Evolutionary conservation across 441 rosid species (phyloP), one percentile per base, ranked within the genome.

Genomic region (Erodium moschatum): DNA sequence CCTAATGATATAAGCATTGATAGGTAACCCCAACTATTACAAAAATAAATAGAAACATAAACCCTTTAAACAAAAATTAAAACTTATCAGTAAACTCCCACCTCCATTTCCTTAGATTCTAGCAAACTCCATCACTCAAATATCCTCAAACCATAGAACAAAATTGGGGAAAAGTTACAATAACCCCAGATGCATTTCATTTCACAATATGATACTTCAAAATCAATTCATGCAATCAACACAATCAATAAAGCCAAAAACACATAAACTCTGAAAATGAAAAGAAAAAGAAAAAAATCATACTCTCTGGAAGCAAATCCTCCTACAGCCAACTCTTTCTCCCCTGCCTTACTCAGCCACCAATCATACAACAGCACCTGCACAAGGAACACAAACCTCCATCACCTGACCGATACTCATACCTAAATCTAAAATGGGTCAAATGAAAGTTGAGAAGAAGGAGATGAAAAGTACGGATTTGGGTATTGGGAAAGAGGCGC

Each of bases 261-360:
- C 18, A 19, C 61, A 4, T 19, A 44, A 11, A 31, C 15, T 2
- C 67, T 24, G 0, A 19, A 38, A 15, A 16, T 13, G 9, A 58
- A 31, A n/a, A 65, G 2, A 4, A 6, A 24, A 38, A 13, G 24
- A 1, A 4, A 6, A 24, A 38, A 13, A 24, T 19, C 29, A 66
- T 76, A 84, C 86, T 75, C 81, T 75, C 80, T 76, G n/a, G 66
- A 66, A 74, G 87, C 88, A 75, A 82, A 74, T 6, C 89, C 96
- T 64, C 76, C 70, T 73, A 87, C 75, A 19, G 81, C 76, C n/a
- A 89, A 70, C 63, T 66, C 78, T 10, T 78, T 77, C 33, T 44
- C 71, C 0, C 76, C 72, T 5, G 69, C 68, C 69, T 66, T 80
- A 44, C 68, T 73, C 15, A 89, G 81, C 91, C 91, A 86, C 93